Evolutionary conservation across 257 asterid genomes (phyloP).

Genomic region (Nicotiana tomentosiformis): DNA sequence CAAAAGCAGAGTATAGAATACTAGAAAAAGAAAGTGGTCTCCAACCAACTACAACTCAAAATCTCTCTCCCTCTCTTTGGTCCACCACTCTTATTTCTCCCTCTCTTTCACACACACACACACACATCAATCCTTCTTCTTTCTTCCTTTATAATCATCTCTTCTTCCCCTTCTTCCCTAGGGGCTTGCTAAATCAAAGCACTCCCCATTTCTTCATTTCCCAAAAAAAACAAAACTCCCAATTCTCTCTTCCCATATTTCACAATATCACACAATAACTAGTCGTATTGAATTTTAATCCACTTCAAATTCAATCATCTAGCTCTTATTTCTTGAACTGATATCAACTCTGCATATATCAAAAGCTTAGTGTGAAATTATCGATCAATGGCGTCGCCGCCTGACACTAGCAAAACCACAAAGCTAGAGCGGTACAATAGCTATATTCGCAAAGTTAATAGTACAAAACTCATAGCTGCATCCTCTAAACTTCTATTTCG

Average conservation of each 20-base stretch:
- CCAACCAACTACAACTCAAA: slow-evolving; percentile 40
- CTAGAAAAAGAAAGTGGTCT: slow-evolving; percentile 41
- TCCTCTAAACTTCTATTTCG: slow-evolving; percentile 88
- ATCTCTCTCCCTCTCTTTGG: slow-evolving; percentile 11
- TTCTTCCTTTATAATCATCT: slow-evolving; percentile 5
- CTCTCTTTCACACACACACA: background rate
- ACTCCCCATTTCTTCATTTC: background rate
- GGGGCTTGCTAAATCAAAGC: slow-evolving; percentile 8
- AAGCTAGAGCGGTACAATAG: slow-evolving; percentile 77
- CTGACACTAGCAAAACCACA: slow-evolving; percentile 56
- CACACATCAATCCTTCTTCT: background rate
- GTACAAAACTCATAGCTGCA: slow-evolving; percentile 69
- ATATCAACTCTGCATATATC: background rate
- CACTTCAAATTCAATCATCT: too few relatives aligned
- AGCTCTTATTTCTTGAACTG: too few relatives aligned
- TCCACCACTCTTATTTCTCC: slow-evolving; percentile 1
- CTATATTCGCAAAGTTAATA: slow-evolving; percentile 68
- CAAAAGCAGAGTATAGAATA: background rate
- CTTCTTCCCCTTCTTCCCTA: slow-evolving; percentile 1
- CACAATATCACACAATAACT: background rate
- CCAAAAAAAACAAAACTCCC: background rate
- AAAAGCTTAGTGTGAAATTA: slow-evolving; percentile 30
- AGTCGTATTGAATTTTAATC: background rate
- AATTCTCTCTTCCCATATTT: background rate
- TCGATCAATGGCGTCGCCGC: slow-evolving; percentile 32